Evolutionary conservation across 1,139 yeast species (phyloP).

Genomic region (Sugiyamaella castrensis): DNA sequence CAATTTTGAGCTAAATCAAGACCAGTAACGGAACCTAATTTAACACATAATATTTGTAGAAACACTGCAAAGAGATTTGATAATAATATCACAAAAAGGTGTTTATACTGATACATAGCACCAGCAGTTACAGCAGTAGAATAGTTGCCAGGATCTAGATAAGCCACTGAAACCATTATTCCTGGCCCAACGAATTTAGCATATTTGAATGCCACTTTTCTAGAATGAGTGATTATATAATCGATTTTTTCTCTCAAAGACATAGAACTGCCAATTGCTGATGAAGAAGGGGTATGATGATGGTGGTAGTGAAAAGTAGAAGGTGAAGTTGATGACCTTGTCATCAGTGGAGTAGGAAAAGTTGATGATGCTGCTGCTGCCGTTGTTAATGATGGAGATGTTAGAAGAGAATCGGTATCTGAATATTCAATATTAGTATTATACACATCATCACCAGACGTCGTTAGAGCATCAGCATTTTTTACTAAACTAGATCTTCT

Average conservation of each 20-base stretch:
- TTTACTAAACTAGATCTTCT: too few relatives aligned
- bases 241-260: slow-evolving; percentile 21
- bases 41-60: slow-evolving; percentile 78
- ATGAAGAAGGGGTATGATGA: slow-evolving; percentile 1
- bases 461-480: too few relatives aligned
- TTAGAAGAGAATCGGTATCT: too few relatives aligned
- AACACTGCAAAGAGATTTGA: slow-evolving; percentile 87
- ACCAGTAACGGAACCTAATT: slow-evolving; percentile 79
- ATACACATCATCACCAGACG: too few relatives aligned
- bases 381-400: too few relatives aligned
- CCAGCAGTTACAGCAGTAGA: slow-evolving; percentile 95
- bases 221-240: slow-evolving; percentile 15
- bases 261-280: slow-evolving; percentile 1
- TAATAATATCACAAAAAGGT: slow-evolving; percentile 73
- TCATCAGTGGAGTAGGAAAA: too few relatives aligned
- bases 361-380: too few relatives aligned
- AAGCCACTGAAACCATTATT: slow-evolving; percentile 90
- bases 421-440: too few relatives aligned
- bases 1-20: slow-evolving; percentile 86
- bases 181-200: slow-evolving; percentile 84
- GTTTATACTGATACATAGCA: slow-evolving; percentile 77
- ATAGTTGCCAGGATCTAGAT: slow-evolving; percentile 97
- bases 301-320: too few relatives aligned
- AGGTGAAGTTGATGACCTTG: too few relatives aligned
- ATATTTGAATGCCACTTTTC: slow-evolving; percentile 45